Evolutionary conservation across 352 stramenopile genomes (phyloP).

Genomic region (Phytophthora idaei): DNA sequence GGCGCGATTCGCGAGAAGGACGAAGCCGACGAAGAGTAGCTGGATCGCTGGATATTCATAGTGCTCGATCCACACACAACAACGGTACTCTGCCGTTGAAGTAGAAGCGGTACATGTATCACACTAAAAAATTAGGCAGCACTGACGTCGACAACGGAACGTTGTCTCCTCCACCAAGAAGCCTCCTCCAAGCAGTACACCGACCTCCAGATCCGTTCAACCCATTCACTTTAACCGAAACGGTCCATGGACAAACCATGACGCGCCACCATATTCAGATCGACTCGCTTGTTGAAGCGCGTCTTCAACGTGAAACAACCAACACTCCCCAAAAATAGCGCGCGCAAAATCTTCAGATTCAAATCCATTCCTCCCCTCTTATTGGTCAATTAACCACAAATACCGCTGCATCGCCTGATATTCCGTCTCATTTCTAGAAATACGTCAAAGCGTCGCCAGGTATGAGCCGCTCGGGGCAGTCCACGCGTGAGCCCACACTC

Average conservation of each 20-base stretch:
- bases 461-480: conserved; percentile 17
- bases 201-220: neutral
- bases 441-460: conserved; percentile 12
- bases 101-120: neutral
- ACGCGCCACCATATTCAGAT: neutral
- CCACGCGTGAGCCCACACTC: conserved; percentile 17
- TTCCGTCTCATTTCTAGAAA: conserved; percentile 19
- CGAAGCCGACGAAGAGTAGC: conserved; percentile 41
- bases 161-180: conserved; percentile 5
- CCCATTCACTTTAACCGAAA: conserved; percentile 4
- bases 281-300: neutral
- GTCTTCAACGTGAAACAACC: conserved; percentile 24
- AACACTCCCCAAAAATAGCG: conserved; percentile 1
- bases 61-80: neutral
- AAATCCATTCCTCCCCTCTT: neutral
- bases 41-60: neutral
- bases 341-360: conserved; percentile 2
- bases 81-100: neutral
- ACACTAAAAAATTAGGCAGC: conserved; percentile 5
- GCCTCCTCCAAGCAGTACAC: neutral
- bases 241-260: conserved; percentile 2
- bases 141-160: conserved; percentile 14
- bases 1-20: conserved; percentile 55
- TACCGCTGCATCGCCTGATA: neutral
- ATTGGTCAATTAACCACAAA: conserved; percentile 14